These are phyloP conservation scores for Deinandra increscens DNA, from an alignment of 129 eudicot genomes.

Conservation along the genomic window DNA sequence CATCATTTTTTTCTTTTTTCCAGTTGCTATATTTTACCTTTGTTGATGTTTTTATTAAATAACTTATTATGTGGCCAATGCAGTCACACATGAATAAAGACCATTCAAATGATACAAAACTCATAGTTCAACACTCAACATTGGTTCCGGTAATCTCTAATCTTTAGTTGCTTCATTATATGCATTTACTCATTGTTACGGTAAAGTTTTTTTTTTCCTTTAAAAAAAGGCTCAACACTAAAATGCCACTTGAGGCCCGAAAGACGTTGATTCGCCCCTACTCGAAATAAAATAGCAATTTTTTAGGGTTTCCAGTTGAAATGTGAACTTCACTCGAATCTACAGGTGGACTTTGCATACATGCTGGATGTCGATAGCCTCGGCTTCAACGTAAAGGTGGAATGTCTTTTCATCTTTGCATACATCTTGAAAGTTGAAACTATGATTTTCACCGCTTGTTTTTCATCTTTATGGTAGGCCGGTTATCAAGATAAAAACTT, in stretches of 20 bases:
- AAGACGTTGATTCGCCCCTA: too few species aligned
- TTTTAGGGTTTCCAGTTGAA: not conserved
- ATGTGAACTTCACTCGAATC: slow-evolving; percentile 4
- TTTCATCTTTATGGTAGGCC: slow-evolving; percentile 50
- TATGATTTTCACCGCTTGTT: not conserved
- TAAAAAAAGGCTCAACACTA: too few species aligned
- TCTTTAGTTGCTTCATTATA: not conserved
- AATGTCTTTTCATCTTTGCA: slow-evolving; percentile 13
- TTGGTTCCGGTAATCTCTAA: slow-evolving; percentile 66
- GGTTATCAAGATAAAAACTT: slow-evolving; percentile 58
- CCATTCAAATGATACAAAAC: slow-evolving; percentile 78
- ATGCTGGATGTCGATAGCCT: slow-evolving; percentile 84
- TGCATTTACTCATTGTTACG: too few species aligned
- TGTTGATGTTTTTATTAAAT: not conserved
- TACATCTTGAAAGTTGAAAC: not conserved
- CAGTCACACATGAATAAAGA: slow-evolving; percentile 99
- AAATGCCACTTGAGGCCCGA: too few species aligned
- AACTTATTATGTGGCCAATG: slow-evolving; percentile 16
- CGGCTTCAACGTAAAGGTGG: slow-evolving; percentile 90
- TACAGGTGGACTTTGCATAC: slow-evolving; percentile 84
- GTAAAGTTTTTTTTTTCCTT: too few species aligned
- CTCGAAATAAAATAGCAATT: not conserved
- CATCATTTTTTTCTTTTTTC: not conserved
- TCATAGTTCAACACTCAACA: slow-evolving; percentile 81
- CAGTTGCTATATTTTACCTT: not conserved